Conservation (phyloP, 352 stramenopile genomes). For the Globisporangium viniferum region DNA sequence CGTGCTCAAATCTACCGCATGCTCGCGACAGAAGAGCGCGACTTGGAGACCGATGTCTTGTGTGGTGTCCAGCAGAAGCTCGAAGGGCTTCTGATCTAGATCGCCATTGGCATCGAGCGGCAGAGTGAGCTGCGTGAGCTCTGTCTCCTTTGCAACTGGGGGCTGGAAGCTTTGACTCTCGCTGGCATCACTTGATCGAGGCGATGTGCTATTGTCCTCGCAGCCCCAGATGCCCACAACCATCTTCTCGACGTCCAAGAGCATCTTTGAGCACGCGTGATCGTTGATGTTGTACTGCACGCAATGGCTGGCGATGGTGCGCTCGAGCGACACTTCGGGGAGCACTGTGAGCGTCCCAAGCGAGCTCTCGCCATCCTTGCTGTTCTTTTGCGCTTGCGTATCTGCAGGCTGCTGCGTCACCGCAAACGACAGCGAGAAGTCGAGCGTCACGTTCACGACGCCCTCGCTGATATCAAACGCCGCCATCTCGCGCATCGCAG, state of each 20-base stretch:
- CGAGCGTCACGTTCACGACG: constrained; percentile 58
- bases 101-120: neutral
- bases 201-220: constrained; percentile 9
- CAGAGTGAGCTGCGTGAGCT: constrained; percentile 16
- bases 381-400: too few species aligned
- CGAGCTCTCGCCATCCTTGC: neutral
- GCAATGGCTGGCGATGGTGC: constrained; percentile 35
- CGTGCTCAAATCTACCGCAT: constrained; percentile 15
- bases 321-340: constrained; percentile 31
- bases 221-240: constrained; percentile 52
- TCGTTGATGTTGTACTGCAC: constrained; percentile 18
- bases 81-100: constrained; percentile 15
- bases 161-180: neutral
- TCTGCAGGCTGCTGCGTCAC: constrained; percentile 13
- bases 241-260: constrained; percentile 25
- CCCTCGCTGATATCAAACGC: constrained; percentile 34
- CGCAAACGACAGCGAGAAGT: constrained; percentile 45
- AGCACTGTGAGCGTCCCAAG: constrained; percentile 27
- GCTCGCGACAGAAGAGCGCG: constrained; percentile 34
- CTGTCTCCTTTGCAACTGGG: neutral
- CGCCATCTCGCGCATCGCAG: constrained; percentile 45
- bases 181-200: neutral
- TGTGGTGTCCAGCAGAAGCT: constrained; percentile 14
- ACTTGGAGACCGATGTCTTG: constrained; percentile 40
- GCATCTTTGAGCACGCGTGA: constrained; percentile 13